Base-by-base conservation (phyloP, 257 asterid genomes). In the Mentha longifolia region DNA sequence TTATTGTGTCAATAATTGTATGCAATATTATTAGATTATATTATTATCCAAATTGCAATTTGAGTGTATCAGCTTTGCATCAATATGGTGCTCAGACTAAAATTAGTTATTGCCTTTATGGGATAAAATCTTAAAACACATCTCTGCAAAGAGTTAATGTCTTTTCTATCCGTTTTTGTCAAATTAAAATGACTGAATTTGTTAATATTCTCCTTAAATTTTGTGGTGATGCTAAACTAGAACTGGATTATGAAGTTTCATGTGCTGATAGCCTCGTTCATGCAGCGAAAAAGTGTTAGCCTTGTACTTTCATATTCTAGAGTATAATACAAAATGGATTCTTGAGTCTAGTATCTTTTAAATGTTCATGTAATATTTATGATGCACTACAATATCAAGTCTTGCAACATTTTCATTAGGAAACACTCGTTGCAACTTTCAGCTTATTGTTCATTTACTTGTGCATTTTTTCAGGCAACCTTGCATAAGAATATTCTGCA, bases 391-490 rank as follows among this genome's bases (percentile, higher is more conserved):
- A 45, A 15, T 52, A 47, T 35, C 12, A 3, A 43, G 45, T 46
- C 43, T 59, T 60, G 7, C 13, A 28, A 22, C 11, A 14, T 67
- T 41, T 69, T 45, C 8, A 5, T 22, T 47, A 4, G 43, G 37
- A 2, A 73, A 57, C 16, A 59, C 68, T 47, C 30, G 14, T 57
- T 65, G 73, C 70, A 57, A 72, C 47, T 61, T 57, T 49, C 71
- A n/a, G 46, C 56, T 28, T 61, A 50, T 52, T 65, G 5, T 58
- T 60, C 50, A 70, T 70, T 65, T 68, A 58, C 75, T 61, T 33
- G 47, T 66, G 72, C 55, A 56, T 64, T 37, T 78, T 76, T 70
- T 67, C 91, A 93, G 99, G 98, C 99, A 49, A 94, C 97, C 64
- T 76, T 84, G 78, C 96, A 94, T 77, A 83, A 73, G 80, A 85